Percentiles rank a stretch among this genome's conserved stretches.
Evolutionary conservation across 2,329 filamentous ascomycete genomes (phyloP).

Genomic region (Aspergillus ibericus): DNA sequence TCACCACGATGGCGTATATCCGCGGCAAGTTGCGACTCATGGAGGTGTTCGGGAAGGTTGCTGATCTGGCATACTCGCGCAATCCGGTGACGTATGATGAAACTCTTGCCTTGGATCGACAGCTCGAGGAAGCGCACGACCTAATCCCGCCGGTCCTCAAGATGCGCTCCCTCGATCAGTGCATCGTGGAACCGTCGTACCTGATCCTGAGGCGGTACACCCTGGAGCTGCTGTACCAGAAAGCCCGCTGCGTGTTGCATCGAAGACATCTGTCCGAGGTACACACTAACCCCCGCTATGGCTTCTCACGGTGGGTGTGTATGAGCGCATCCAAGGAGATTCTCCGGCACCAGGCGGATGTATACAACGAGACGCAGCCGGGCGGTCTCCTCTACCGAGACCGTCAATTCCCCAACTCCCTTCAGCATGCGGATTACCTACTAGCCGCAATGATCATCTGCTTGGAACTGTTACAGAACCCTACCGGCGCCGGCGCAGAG

Average conservation of each 20-base stretch:
- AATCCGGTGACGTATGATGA: slow-evolving; percentile 38
- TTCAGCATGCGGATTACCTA: slow-evolving; percentile 62
- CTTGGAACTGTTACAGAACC: slow-evolving; percentile 39
- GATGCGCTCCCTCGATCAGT: slow-evolving; percentile 32
- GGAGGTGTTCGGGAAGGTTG: slow-evolving; percentile 38
- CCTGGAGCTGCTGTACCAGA: slow-evolving; percentile 53
- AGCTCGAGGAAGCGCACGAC: slow-evolving; percentile 34
- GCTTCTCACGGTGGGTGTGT: slow-evolving; percentile 48
- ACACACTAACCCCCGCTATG: slow-evolving; percentile 37
- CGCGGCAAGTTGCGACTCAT: slow-evolving; percentile 39
- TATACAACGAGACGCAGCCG: slow-evolving; percentile 54
- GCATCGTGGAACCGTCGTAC: slow-evolving; percentile 51
- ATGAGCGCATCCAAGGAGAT: slow-evolving; percentile 51
- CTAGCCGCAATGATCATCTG: slow-evolving; percentile 63
- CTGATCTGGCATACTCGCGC: slow-evolving; percentile 38
- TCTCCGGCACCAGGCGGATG: slow-evolving; percentile 50
- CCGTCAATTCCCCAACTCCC: slow-evolving; percentile 59
- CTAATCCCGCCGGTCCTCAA: slow-evolving; percentile 23
- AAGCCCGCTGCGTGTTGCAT: slow-evolving; percentile 55
- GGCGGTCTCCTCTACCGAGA: slow-evolving; percentile 55
- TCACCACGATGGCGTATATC: slow-evolving; percentile 48
- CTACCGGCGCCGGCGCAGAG: slow-evolving; percentile 6
- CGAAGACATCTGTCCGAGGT: slow-evolving; percentile 50
- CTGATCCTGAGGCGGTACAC: slow-evolving; percentile 55
- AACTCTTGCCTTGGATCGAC: slow-evolving; percentile 36